phyloP scores from a whole-genome alignment of 1,284 basidiomycete species.

The Cryptococcus depauperatus region DNA sequence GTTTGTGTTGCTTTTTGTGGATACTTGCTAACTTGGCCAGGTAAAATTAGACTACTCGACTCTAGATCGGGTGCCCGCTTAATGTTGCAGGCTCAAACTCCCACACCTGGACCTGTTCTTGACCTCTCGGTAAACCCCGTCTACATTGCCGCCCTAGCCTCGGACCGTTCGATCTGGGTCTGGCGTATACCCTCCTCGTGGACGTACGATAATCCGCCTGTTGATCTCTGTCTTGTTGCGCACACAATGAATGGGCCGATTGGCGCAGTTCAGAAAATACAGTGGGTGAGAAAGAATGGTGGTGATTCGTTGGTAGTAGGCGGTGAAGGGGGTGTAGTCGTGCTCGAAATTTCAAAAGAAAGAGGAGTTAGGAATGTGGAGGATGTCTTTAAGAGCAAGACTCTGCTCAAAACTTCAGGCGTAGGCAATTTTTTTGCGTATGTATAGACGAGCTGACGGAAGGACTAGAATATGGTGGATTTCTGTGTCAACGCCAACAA shows the following conservation, averaged over 20 bases:
- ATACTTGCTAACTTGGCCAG: constrained; percentile 11
- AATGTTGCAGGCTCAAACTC: constrained; percentile 19
- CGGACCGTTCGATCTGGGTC: constrained; percentile 24
- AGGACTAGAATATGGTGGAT: constrained; percentile 19
- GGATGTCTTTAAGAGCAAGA: constrained; percentile 4
- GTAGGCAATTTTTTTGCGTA: too few species aligned
- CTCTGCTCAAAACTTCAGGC: constrained; percentile 30
- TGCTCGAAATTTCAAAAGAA: constrained; percentile 15
- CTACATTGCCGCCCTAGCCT: constrained; percentile 25
- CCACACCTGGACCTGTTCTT: constrained; percentile 19
- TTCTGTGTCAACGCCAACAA: constrained; percentile 37
- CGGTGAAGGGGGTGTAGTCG: constrained; percentile 29
- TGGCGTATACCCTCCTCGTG: constrained; percentile 25
- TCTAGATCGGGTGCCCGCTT: constrained; percentile 25
- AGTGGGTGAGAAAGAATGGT: constrained; percentile 29
- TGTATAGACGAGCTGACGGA: background rate
- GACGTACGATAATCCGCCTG: constrained; percentile 27
- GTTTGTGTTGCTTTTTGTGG: constrained; percentile 9
- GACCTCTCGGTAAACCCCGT: constrained; percentile 28
- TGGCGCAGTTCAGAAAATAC: constrained; percentile 23
- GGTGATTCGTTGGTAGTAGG: constrained; percentile 27
- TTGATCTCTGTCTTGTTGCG: constrained; percentile 1
- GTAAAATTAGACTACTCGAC: constrained; percentile 34
- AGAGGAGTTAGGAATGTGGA: background rate
- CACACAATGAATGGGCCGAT: constrained; percentile 1